Evolutionary conservation across 2,329 filamentous ascomycete species (phyloP).

Genomic region (Alternaria sp.): DNA sequence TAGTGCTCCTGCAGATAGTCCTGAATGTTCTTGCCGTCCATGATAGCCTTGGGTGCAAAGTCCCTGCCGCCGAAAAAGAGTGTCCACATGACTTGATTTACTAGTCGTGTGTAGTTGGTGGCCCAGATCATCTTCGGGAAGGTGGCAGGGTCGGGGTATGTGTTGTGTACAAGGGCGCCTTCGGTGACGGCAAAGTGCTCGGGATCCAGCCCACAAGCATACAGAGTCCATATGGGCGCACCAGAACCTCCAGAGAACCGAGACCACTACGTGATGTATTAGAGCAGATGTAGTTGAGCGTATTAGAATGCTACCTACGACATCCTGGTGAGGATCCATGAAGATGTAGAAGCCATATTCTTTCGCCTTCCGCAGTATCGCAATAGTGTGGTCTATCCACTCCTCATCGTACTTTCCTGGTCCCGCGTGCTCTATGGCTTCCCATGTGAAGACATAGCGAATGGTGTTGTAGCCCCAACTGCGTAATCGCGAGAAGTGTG

Average conservation of each 20-base stretch:
- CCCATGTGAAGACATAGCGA: slow-evolving; percentile 97
- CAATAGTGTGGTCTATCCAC: slow-evolving; percentile 90
- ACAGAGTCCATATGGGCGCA: slow-evolving; percentile 96
- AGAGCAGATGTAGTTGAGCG: slow-evolving; percentile 22
- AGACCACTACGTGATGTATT: slow-evolving; percentile 73
- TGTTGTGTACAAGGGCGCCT: slow-evolving; percentile 94
- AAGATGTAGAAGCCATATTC: slow-evolving; percentile 94
- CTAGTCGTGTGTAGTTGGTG: slow-evolving; percentile 91
- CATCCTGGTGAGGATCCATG: slow-evolving; percentile 99
- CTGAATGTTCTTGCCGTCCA: slow-evolving; percentile 94
- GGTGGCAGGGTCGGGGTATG: slow-evolving; percentile 80
- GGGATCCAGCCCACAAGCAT: slow-evolving; percentile 91
- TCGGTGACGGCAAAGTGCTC: slow-evolving; percentile 84
- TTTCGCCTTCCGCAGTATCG: slow-evolving; percentile 82
- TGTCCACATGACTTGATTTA: slow-evolving; percentile 89
- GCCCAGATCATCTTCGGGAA: slow-evolving; percentile 99
- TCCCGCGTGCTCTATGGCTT: slow-evolving; percentile 93
- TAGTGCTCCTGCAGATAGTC: slow-evolving; percentile 93
- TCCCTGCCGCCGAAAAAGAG: slow-evolving; percentile 90
- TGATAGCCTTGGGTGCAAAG: slow-evolving; percentile 95
- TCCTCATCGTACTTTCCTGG: slow-evolving; percentile 93
- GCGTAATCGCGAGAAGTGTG: slow-evolving; percentile 84
- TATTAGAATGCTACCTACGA: slow-evolving; percentile 65
- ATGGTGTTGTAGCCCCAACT: slow-evolving; percentile 96
- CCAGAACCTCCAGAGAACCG: slow-evolving; percentile 93